Percentiles rank a stretch among this genome's conserved stretches.
phyloP scores from a whole-genome alignment of 2,329 filamentous ascomycete genomes.

The Teratosphaeriaceae sp. region DNA sequence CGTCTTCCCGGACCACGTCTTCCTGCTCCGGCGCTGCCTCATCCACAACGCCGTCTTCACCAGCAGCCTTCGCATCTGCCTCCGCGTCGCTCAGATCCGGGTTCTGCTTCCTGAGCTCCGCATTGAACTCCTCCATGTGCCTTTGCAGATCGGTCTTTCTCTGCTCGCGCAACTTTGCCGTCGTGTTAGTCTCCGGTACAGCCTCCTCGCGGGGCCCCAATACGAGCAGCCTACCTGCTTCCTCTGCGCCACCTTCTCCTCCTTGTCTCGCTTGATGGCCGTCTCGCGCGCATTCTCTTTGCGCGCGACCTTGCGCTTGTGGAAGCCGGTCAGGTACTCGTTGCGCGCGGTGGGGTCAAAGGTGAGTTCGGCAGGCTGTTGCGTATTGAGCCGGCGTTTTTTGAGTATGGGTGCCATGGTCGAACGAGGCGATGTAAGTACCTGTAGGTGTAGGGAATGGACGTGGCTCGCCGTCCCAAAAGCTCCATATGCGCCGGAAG shows the following conservation, averaged over 20 bases:
- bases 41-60: conserved; percentile 7
- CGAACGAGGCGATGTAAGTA: not conserved
- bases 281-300: conserved; percentile 79
- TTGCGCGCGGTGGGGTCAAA: conserved; percentile 76
- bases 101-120: conserved; percentile 56
- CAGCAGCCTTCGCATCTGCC: conserved; percentile 21
- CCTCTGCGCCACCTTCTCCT: conserved; percentile 67
- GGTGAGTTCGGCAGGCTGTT: conserved; percentile 65
- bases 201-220: not conserved
- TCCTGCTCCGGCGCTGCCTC: conserved; percentile 12
- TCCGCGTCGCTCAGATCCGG: conserved; percentile 31
- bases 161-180: conserved; percentile 67
- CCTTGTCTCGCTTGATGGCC: conserved; percentile 66
- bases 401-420: conserved; percentile 55
- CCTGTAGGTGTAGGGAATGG: too few relatives aligned
- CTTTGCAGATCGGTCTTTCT: conserved; percentile 74
- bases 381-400: conserved; percentile 52
- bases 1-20: conserved; percentile 46
- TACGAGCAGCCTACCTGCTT: conserved; percentile 57
- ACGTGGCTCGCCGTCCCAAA: too few relatives aligned
- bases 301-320: conserved; percentile 86
- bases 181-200: not conserved
- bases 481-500: not conserved
- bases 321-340: conserved; percentile 91
- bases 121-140: conserved; percentile 72